These are phyloP conservation scores for Ustilago crameri DNA, from an alignment of 1,284 basidiomycete genomes.

Conservation along the genomic window DNA sequence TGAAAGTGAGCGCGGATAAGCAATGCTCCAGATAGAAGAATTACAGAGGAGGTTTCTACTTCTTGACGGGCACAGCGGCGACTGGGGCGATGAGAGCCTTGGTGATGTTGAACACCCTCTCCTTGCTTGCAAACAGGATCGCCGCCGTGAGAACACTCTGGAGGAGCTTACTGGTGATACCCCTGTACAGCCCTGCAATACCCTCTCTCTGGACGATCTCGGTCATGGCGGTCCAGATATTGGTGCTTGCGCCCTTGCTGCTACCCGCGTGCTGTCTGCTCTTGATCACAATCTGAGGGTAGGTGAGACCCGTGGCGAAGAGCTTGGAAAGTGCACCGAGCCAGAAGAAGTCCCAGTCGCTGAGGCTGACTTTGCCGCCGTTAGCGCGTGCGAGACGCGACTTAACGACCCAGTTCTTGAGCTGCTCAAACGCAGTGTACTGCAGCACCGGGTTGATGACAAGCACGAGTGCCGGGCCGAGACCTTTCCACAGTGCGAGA, in stretches of 20 bases:
- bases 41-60: conserved; percentile 5
- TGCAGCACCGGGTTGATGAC: conserved; percentile 93
- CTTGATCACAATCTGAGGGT: conserved; percentile 68
- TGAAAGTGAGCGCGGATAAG: too few species aligned
- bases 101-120: conserved; percentile 61
- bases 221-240: conserved; percentile 67
- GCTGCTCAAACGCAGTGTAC: conserved; percentile 67
- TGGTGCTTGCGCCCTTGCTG: conserved; percentile 52
- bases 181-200: conserved; percentile 64
- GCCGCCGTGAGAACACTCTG: conserved; percentile 66
- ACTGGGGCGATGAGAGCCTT: conserved; percentile 48
- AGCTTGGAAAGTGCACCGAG: conserved; percentile 66
- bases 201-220: conserved; percentile 65
- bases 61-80: conserved; percentile 33
- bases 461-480: conserved; percentile 90
- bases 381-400: conserved; percentile 44
- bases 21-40: too few species aligned
- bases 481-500: conserved; percentile 89
- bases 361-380: conserved; percentile 43
- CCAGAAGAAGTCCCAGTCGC: conserved; percentile 67
- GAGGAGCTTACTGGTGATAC: conserved; percentile 64
- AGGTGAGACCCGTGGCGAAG: conserved; percentile 65
- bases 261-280: conserved; percentile 63
- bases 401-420: conserved; percentile 65
- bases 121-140: conserved; percentile 66